Conservation (phyloP, 2,329 filamentous ascomycete genomes). For the Leptoxyphium fumago region DNA sequence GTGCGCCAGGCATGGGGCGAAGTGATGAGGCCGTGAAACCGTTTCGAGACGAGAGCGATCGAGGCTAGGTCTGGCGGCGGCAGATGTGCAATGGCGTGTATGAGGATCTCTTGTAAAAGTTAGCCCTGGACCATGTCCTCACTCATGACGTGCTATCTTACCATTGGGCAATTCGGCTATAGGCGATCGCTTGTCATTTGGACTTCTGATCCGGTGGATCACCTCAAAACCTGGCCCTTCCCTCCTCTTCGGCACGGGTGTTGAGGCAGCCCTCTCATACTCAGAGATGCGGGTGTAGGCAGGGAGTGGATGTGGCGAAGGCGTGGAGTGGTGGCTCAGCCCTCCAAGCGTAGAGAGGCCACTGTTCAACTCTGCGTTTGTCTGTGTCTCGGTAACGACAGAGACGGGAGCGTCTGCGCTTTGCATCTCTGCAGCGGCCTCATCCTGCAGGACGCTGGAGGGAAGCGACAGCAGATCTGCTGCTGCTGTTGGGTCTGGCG, state of each 20-base stretch:
- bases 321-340: slow-evolving; percentile 14
- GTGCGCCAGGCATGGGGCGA: slow-evolving; percentile 88
- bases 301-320: slow-evolving; percentile 20
- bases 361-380: background rate
- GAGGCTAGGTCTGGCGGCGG: slow-evolving; percentile 70
- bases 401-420: no score
- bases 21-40: slow-evolving; percentile 75
- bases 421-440: no score
- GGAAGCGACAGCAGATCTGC: slow-evolving; percentile 26
- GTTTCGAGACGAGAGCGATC: slow-evolving; percentile 72
- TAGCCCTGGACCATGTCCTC: slow-evolving; percentile 2
- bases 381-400: no score
- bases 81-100: slow-evolving; percentile 79
- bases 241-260: slow-evolving; percentile 24
- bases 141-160: slow-evolving; percentile 27
- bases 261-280: slow-evolving; percentile 35
- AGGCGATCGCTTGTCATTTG: slow-evolving; percentile 31
- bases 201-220: slow-evolving; percentile 31
- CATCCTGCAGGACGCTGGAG: slow-evolving; percentile 18
- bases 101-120: slow-evolving; percentile 60
- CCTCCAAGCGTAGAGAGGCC: slow-evolving; percentile 5
- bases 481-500: slow-evolving; percentile 26
- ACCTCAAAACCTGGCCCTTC: slow-evolving; percentile 38
- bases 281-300: slow-evolving; percentile 38
- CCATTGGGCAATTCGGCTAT: slow-evolving; percentile 65